Evolutionary conservation across 768 basidiomycete species (phyloP).

Genomic region (Mrakia frigida): DNA sequence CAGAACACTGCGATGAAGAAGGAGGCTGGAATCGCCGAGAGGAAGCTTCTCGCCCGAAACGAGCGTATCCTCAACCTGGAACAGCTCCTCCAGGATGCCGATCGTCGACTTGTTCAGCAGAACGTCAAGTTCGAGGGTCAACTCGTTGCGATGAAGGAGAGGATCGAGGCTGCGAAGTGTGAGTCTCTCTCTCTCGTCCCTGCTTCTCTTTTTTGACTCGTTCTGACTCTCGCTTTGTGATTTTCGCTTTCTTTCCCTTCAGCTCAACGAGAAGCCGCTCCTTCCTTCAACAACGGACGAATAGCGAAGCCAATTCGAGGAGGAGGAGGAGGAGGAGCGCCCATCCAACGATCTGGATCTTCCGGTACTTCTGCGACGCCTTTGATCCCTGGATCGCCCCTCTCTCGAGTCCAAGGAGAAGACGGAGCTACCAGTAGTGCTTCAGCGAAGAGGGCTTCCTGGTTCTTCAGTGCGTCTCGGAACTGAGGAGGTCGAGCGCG

Average conservation of each 20-base stretch:
- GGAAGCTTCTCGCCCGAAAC: conserved; percentile 90
- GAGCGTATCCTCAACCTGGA: conserved; percentile 98
- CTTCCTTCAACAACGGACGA: conserved; percentile 77
- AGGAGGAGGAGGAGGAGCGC: conserved; percentile 58
- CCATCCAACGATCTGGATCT: conserved; percentile 6
- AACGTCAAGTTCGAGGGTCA: conserved; percentile 95
- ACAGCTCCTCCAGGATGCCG: conserved; percentile 83
- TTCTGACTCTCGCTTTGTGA: background rate
- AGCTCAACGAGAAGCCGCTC: conserved; percentile 68
- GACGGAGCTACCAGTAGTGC: conserved; percentile 25
- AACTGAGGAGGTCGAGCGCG: background rate
- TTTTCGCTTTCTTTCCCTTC: conserved; percentile 32
- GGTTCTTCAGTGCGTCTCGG: conserved; percentile 17
- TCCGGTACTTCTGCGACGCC: conserved; percentile 40
- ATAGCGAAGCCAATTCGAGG: conserved; percentile 96
- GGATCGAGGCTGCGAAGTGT: conserved; percentile 90
- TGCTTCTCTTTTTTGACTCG: background rate
- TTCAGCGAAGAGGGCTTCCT: conserved; percentile 20
- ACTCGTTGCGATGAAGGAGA: conserved; percentile 82
- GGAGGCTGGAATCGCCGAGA: conserved; percentile 93
- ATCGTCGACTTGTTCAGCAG: conserved; percentile 82
- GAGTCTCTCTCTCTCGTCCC: conserved; percentile 38
- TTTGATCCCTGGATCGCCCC: conserved; percentile 36
- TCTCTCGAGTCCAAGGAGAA: conserved; percentile 40
- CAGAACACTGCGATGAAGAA: conserved; percentile 97